Percentiles rank a stretch among this genome's conserved stretches.
phyloP scores from a whole-genome alignment of 768 basidiomycete species.

The Podaxis pistillaris region DNA sequence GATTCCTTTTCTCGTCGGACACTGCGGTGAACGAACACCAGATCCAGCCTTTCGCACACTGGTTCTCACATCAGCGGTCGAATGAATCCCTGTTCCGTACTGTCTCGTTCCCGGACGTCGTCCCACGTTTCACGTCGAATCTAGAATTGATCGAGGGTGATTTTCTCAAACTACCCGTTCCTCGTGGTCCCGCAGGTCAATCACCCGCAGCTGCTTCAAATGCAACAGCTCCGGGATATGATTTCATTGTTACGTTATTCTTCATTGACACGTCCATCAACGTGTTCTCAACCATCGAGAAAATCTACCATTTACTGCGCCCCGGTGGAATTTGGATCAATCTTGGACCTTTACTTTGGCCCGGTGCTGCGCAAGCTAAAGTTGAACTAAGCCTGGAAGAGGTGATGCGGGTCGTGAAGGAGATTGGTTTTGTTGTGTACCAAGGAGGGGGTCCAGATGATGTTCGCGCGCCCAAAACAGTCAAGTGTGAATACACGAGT shows the following conservation, averaged over 20 bases:
- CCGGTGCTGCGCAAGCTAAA: slow-evolving; percentile 50
- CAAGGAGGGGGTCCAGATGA: slow-evolving; percentile 24
- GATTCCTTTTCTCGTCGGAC: slow-evolving; percentile 52
- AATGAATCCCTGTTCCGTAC: slow-evolving; percentile 48
- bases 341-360: slow-evolving; percentile 67
- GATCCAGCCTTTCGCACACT: slow-evolving; percentile 61
- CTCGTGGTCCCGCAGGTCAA: slow-evolving; percentile 20
- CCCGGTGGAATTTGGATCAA: slow-evolving; percentile 74
- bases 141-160: slow-evolving; percentile 56
- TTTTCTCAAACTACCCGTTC: slow-evolving; percentile 42
- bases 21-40: slow-evolving; percentile 49
- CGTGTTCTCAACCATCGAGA: slow-evolving; percentile 49
- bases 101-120: slow-evolving; percentile 58
- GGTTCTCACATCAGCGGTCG: slow-evolving; percentile 67
- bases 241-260: slow-evolving; percentile 63
- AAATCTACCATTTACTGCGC: slow-evolving; percentile 54
- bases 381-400: slow-evolving; percentile 67
- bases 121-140: slow-evolving; percentile 44
- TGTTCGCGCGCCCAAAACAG: slow-evolving; percentile 31
- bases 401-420: slow-evolving; percentile 47
- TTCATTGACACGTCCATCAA: slow-evolving; percentile 66
- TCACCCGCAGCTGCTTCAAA: not conserved
- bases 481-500: slow-evolving; percentile 67
- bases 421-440: slow-evolving; percentile 52
- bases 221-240: slow-evolving; percentile 37